Evolutionary conservation across 805 yeast species (phyloP).

Genomic region (Isabelozyma rhagii): DNA sequence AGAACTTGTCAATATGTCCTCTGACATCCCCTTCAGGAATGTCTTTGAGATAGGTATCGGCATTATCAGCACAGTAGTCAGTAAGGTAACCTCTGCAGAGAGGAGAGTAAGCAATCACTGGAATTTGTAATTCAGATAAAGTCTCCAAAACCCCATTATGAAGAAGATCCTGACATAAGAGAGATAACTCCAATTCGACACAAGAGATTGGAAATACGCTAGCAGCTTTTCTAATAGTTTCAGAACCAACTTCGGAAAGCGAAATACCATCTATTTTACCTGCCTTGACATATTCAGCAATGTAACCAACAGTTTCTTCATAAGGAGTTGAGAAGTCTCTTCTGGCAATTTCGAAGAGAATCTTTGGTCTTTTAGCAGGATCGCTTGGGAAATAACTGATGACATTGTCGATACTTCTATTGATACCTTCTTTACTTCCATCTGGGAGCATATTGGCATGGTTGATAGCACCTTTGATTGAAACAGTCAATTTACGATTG

Average conservation of each 20-base stretch:
- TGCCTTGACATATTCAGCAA: conserved; percentile 55
- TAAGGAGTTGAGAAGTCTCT: conserved; percentile 55
- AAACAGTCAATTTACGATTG: conserved; percentile 52
- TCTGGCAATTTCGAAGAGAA: conserved; percentile 70
- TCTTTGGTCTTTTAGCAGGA: conserved; percentile 27
- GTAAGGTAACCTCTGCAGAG: conserved; percentile 76
- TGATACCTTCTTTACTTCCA: conserved; percentile 47
- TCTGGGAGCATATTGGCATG: conserved; percentile 40
- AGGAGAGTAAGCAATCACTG: conserved; percentile 81
- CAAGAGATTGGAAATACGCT: conserved; percentile 56
- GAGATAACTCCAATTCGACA: conserved; percentile 77
- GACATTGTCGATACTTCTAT: conserved; percentile 45
- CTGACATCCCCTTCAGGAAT: conserved; percentile 59
- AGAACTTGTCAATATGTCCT: conserved; percentile 51
- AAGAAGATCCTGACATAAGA: conserved; percentile 62
- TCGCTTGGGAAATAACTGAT: conserved; percentile 24
- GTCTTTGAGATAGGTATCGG: conserved; percentile 32
- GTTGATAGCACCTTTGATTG: conserved; percentile 65
- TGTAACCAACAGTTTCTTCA: conserved; percentile 54
- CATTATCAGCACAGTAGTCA: conserved; percentile 47
- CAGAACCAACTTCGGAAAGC: conserved; percentile 67
- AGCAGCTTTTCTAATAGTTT: conserved; percentile 58
- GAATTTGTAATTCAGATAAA: conserved; percentile 55
- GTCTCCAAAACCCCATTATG: conserved; percentile 61
- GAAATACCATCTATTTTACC: conserved; percentile 73